Percentiles rank a stretch among this genome's conserved stretches.
Conservation (phyloP, 2,329 filamentous ascomycete genomes). For the Cercospora zeina region DNA sequence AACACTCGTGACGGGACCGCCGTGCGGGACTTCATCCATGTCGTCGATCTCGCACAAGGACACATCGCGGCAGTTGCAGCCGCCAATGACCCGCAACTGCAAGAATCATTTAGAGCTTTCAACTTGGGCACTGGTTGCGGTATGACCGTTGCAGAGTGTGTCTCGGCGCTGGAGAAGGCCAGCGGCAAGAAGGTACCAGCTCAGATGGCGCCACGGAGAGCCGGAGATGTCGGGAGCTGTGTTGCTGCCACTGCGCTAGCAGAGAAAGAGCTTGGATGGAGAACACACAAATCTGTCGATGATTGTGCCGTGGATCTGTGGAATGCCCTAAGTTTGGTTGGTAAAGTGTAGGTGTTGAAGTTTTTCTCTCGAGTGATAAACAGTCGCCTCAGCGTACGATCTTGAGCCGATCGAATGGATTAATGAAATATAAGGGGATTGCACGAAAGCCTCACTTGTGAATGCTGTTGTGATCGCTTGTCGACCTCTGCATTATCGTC, state of each 20-base stretch:
- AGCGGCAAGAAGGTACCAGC: conserved; percentile 42
- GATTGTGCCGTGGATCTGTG: conserved; percentile 18
- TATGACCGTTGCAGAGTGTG: conserved; percentile 48
- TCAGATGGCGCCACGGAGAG: conserved; percentile 42
- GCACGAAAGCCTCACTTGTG: not conserved
- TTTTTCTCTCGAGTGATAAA: not conserved
- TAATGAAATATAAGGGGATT: not conserved
- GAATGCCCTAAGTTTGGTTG: conserved; percentile 10
- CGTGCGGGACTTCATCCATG: conserved; percentile 54
- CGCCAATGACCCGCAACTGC: conserved; percentile 30
- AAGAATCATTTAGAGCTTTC: conserved; percentile 43
- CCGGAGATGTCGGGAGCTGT: conserved; percentile 42
- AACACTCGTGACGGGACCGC: conserved; percentile 65
- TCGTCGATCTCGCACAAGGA: conserved; percentile 61
- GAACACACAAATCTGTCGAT: conserved; percentile 18
- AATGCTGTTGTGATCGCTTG: not conserved
- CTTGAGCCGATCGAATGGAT: not conserved
- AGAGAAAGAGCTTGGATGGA: conserved; percentile 18
- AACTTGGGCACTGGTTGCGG: conserved; percentile 48
- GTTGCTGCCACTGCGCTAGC: conserved; percentile 13
- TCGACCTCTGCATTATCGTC: not conserved
- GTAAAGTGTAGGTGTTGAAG: not conserved
- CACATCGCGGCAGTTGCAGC: conserved; percentile 61
- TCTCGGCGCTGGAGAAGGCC: conserved; percentile 43
- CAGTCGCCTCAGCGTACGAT: not conserved